Conservation (phyloP, 2,329 filamentous ascomycete genomes). For the Pyricularia grisea region DNA sequence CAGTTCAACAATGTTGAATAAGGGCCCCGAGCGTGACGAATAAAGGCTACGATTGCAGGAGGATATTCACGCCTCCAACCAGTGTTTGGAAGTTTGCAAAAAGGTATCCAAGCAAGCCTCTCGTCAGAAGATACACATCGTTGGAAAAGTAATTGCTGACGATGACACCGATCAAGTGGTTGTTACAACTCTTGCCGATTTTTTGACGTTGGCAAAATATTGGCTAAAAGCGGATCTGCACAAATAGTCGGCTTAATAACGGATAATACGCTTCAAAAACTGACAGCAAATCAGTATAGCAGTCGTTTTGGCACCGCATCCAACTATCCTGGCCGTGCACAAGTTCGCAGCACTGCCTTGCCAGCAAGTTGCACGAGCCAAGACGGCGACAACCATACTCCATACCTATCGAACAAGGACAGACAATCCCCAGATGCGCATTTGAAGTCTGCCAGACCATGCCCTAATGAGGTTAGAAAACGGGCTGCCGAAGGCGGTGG, state of each 20-base stretch:
- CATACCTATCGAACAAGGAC: background rate
- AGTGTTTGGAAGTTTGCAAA: slow-evolving; percentile 29
- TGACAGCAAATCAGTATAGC: background rate
- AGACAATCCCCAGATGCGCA: background rate
- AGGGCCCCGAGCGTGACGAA: slow-evolving; percentile 12
- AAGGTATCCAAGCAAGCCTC: slow-evolving; percentile 19
- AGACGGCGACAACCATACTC: background rate
- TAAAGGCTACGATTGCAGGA: slow-evolving; percentile 21
- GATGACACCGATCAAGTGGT: slow-evolving; percentile 28
- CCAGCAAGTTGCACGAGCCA: no score
- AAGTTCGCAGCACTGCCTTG: background rate
- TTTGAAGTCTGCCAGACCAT: background rate
- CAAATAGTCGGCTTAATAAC: slow-evolving; percentile 26
- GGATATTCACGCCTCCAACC: slow-evolving; percentile 23
- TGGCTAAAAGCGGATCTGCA: slow-evolving; percentile 21
- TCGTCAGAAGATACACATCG: slow-evolving; percentile 21
- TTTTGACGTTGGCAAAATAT: slow-evolving; percentile 27
- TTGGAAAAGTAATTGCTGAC: slow-evolving; percentile 26
- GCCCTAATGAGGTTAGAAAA: slow-evolving; percentile 1
- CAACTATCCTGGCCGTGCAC: background rate
- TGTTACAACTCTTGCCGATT: slow-evolving; percentile 29
- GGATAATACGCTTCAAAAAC: slow-evolving; percentile 7
- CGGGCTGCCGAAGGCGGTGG: background rate
- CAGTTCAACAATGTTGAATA: slow-evolving; percentile 12
- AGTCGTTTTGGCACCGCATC: background rate